phyloP scores from a whole-genome alignment of 1,284 basidiomycete genomes.

The Apiotrichum laibachii region DNA sequence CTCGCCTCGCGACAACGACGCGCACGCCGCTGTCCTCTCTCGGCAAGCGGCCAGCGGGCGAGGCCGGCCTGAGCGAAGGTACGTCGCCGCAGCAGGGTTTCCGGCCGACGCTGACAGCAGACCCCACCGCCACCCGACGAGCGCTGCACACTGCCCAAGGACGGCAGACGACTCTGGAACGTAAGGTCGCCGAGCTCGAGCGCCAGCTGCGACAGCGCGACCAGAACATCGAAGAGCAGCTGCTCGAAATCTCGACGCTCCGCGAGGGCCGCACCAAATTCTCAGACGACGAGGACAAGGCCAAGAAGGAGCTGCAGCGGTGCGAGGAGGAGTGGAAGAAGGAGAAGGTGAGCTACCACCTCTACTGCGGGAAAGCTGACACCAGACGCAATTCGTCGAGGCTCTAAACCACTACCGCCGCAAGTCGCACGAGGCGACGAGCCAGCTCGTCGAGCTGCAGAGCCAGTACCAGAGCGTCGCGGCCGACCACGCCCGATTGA shows the following conservation, averaged over 20 bases:
- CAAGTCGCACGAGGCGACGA: background rate
- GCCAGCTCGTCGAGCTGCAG: background rate
- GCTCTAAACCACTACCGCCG: slow-evolving; percentile 1
- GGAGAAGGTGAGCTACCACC: slow-evolving; percentile 31
- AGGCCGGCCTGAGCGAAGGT: slow-evolving; percentile 29
- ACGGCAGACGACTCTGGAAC: slow-evolving; percentile 23
- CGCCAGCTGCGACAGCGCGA: slow-evolving; percentile 19
- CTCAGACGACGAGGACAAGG: slow-evolving; percentile 28
- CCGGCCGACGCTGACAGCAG: slow-evolving; percentile 7
- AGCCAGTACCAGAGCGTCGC: background rate
- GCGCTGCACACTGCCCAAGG: slow-evolving; percentile 20
- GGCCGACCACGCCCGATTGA: slow-evolving; percentile 1
- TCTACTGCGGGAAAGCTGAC: background rate
- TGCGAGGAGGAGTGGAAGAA: slow-evolving; percentile 30
- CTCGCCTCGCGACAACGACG: background rate
- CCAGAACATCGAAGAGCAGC: slow-evolving; percentile 28
- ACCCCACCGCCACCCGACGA: slow-evolving; percentile 19
- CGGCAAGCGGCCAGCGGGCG: slow-evolving; percentile 25
- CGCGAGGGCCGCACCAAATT: slow-evolving; percentile 30
- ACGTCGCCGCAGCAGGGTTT: background rate
- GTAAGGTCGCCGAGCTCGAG: slow-evolving; percentile 26
- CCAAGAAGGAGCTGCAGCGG: slow-evolving; percentile 24
- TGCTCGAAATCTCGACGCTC: slow-evolving; percentile 29
- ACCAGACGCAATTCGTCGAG: slow-evolving; percentile 5
- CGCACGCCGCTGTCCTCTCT: slow-evolving; percentile 7